These are phyloP conservation scores for Dryadomyces sulphureus DNA, from an alignment of 2,329 filamentous ascomycete genomes.

Conservation along the genomic window DNA sequence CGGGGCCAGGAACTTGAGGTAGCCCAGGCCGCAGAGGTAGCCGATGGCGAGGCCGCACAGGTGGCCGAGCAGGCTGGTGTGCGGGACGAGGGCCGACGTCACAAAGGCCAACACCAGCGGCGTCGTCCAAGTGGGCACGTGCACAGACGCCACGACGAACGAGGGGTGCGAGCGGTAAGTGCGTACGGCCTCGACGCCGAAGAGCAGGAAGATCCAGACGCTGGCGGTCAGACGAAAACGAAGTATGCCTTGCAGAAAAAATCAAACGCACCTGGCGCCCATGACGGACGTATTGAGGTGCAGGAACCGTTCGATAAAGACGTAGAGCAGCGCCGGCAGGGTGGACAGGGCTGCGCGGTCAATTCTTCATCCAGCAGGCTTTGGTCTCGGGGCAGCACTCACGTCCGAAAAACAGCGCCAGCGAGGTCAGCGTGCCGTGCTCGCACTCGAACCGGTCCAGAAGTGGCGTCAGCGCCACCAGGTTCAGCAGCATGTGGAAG, in stretches of 20 bases:
- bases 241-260: conserved; percentile 1
- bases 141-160: conserved; percentile 44
- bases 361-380: neutral
- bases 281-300: conserved; percentile 58
- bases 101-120: conserved; percentile 66
- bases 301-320: conserved; percentile 63
- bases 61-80: conserved; percentile 75
- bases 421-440: conserved; percentile 76
- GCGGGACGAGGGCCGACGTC: conserved; percentile 61
- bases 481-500: conserved; percentile 67
- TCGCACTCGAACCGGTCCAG: conserved; percentile 89
- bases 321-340: conserved; percentile 69
- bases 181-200: conserved; percentile 74
- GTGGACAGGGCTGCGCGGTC: conserved; percentile 50
- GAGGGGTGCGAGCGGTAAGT: conserved; percentile 70
- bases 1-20: conserved; percentile 77
- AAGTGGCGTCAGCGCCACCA: conserved; percentile 69
- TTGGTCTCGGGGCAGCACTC: conserved; percentile 34
- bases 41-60: conserved; percentile 71
- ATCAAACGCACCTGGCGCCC: conserved; percentile 56
- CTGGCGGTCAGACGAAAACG: conserved; percentile 29
- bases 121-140: conserved; percentile 85
- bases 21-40: conserved; percentile 82
- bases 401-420: conserved; percentile 85
- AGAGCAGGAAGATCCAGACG: conserved; percentile 82